Conservation (phyloP, 768 basidiomycete genomes). For the Lepiota brunneoincarnata region DNA sequence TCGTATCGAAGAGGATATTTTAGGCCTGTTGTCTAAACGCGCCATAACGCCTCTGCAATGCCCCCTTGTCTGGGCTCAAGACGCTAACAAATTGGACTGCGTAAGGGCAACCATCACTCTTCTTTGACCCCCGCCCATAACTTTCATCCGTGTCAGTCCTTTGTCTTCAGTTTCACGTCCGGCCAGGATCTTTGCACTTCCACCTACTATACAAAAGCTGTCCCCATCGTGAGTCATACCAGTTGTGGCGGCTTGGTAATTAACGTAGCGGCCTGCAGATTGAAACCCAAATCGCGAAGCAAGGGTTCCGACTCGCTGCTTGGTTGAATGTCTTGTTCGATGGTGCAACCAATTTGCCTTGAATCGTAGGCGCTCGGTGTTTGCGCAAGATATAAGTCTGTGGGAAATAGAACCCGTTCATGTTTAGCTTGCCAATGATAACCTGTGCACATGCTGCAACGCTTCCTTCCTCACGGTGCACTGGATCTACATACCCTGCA, state of each 20-base stretch:
- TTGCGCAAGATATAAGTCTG: neutral
- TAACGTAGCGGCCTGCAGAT: constrained; percentile 26
- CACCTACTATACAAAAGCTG: constrained; percentile 31
- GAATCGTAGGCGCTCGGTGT: constrained; percentile 12
- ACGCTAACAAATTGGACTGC: constrained; percentile 44
- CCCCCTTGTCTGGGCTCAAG: constrained; percentile 46
- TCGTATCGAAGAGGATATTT: constrained; percentile 30
- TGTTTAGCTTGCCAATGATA: too few species aligned
- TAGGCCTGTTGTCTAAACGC: constrained; percentile 23
- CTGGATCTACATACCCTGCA: too few species aligned
- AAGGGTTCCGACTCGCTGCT: constrained; percentile 46
- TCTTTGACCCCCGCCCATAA: neutral
- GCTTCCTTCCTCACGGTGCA: neutral
- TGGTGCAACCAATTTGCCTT: constrained; percentile 33
- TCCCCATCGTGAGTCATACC: constrained; percentile 29
- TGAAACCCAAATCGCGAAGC: constrained; percentile 44
- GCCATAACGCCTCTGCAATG: constrained; percentile 40
- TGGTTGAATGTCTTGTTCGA: constrained; percentile 51
- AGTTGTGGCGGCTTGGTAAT: neutral
- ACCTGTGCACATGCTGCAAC: neutral
- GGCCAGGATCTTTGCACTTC: constrained; percentile 45
- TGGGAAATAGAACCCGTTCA: neutral
- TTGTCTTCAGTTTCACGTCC: constrained; percentile 38
- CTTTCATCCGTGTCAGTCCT: constrained; percentile 25
- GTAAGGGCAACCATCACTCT: constrained; percentile 21